Evolutionary conservation across 2,329 filamentous ascomycete species (phyloP).

Genomic region (Neonectria coccinea): DNA sequence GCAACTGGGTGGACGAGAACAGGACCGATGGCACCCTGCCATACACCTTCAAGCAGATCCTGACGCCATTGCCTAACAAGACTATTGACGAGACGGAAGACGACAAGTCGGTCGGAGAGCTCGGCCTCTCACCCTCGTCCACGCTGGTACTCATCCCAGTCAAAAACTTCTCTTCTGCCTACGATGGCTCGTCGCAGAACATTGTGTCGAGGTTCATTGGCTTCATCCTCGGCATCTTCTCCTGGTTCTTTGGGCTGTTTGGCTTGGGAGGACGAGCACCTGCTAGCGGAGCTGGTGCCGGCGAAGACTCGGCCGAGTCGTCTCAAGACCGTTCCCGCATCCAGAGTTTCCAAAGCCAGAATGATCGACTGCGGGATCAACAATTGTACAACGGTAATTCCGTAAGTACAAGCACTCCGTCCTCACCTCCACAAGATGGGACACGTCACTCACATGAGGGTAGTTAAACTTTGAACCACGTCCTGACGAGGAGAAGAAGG

Average conservation of each 20-base stretch:
- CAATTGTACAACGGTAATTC: slow-evolving; percentile 95
- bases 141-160: slow-evolving; percentile 86
- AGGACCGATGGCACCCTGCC: slow-evolving; percentile 69
- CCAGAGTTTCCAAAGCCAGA: slow-evolving; percentile 57
- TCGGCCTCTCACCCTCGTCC: slow-evolving; percentile 81
- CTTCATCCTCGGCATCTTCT: slow-evolving; percentile 50
- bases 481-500: slow-evolving; percentile 67
- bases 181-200: slow-evolving; percentile 47
- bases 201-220: slow-evolving; percentile 48
- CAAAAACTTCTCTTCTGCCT: slow-evolving; percentile 59
- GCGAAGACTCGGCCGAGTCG: slow-evolving; percentile 22
- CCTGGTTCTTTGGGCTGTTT: slow-evolving; percentile 52
- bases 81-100: slow-evolving; percentile 83
- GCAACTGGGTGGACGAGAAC: slow-evolving; percentile 79
- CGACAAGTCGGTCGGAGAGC: slow-evolving; percentile 71
- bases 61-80: slow-evolving; percentile 81
- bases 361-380: slow-evolving; percentile 67
- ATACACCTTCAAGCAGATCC: slow-evolving; percentile 86
- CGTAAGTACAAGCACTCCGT: slow-evolving; percentile 61
- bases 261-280: slow-evolving; percentile 36
- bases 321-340: slow-evolving; percentile 44
- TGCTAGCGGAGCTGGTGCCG: slow-evolving; percentile 6
- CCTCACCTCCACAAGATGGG: not conserved
- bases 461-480: slow-evolving; percentile 78
- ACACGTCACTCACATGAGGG: slow-evolving; percentile 43